Conservation (phyloP, 208 protist genomes). For the Acanthamoeba royreba region DNA sequence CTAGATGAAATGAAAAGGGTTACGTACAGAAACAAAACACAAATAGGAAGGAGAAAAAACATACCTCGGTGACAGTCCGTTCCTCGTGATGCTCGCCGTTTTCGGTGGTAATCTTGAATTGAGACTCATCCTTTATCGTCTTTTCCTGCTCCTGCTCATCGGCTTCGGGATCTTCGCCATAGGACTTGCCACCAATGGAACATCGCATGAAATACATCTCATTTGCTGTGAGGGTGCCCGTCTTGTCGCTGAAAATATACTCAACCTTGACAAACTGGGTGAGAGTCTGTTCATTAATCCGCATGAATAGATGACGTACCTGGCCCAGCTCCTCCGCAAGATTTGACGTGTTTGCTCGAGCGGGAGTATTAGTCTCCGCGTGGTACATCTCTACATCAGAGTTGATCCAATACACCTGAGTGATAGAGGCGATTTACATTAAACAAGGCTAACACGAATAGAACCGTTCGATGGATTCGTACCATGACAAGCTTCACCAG, state of each 20-base stretch:
- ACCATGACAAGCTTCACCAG: conserved; percentile 77
- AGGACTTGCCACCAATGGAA: conserved; percentile 61
- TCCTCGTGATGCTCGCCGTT: background rate
- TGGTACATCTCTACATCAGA: conserved; percentile 68
- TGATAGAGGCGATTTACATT: background rate
- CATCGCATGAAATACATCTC: conserved; percentile 76
- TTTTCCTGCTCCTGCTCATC: background rate
- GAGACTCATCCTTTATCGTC: background rate
- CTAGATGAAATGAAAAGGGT: background rate
- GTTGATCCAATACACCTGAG: conserved; percentile 42
- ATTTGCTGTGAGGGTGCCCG: conserved; percentile 85
- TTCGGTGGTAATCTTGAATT: background rate
- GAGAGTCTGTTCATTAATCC: background rate
- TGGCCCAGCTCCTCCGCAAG: conserved; percentile 83
- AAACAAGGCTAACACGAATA: background rate
- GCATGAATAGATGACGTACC: background rate
- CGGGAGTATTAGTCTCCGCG: conserved; percentile 66
- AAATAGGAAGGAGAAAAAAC: background rate
- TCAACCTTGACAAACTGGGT: conserved; percentile 46
- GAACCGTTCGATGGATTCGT: too few relatives aligned
- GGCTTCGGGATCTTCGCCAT: background rate
- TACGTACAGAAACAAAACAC: background rate
- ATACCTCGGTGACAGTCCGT: background rate
- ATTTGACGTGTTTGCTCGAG: conserved; percentile 78
- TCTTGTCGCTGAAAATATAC: conserved; percentile 83